Percentiles rank a stretch among this genome's conserved stretches.
Evolutionary conservation across 371 early-diverging fungal species (phyloP).

Genomic region (Haplosporangium sp.): DNA sequence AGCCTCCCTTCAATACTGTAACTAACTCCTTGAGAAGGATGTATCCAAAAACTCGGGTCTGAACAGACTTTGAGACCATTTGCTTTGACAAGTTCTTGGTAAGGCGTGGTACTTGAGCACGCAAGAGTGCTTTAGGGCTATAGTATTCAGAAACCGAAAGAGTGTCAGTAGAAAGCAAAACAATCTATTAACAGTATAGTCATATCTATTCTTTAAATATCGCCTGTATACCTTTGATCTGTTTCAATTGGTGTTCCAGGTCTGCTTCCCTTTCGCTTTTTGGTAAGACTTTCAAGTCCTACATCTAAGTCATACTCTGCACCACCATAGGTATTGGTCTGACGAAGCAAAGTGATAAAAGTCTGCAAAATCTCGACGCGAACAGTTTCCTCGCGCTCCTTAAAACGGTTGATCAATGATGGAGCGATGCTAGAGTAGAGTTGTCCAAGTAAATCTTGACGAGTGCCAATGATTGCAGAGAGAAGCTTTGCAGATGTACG

Average conservation of each 20-base stretch:
- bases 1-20: conserved; percentile 77
- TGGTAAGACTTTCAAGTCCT: conserved; percentile 33
- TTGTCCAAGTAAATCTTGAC: conserved; percentile 73
- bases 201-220: neutral
- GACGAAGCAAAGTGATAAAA: conserved; percentile 78
- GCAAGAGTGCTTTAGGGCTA: conserved; percentile 68
- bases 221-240: conserved; percentile 51
- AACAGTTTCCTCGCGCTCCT: conserved; percentile 93
- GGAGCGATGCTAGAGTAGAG: conserved; percentile 79
- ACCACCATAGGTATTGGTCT: conserved; percentile 72
- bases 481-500: conserved; percentile 87
- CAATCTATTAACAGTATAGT: neutral
- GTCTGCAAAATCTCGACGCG: conserved; percentile 86
- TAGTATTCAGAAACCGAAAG: neutral
- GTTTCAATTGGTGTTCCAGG: conserved; percentile 60
- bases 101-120: conserved; percentile 72
- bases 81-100: conserved; percentile 79
- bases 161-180: neutral
- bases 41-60: conserved; percentile 83
- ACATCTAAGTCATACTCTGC: conserved; percentile 47
- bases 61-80: conserved; percentile 76
- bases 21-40: conserved; percentile 79
- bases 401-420: conserved; percentile 82
- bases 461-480: conserved; percentile 79
- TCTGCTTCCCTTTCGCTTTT: conserved; percentile 55